Evolutionary conservation across 768 basidiomycete species (phyloP).

Genomic region (Tricholoma flavovirens): DNA sequence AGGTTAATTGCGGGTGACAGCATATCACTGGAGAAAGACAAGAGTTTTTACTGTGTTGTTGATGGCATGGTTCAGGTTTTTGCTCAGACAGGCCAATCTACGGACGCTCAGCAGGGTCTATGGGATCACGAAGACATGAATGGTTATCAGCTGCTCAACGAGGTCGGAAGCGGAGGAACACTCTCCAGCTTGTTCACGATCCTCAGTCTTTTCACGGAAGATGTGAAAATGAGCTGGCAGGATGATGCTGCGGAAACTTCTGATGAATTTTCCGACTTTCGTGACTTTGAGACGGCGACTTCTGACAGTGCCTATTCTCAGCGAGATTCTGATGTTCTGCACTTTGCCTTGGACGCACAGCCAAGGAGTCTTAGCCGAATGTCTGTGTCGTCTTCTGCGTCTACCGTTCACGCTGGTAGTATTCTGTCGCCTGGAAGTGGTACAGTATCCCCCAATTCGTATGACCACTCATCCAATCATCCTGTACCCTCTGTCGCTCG

Average conservation of each 20-base stretch:
- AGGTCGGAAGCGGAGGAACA: constrained; percentile 93
- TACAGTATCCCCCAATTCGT: constrained; percentile 24
- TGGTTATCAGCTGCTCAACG: constrained; percentile 93
- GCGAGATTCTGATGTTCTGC: constrained; percentile 62
- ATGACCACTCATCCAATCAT: constrained; percentile 15
- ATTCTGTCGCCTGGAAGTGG: constrained; percentile 21
- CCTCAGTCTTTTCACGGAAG: constrained; percentile 92
- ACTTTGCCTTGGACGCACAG: constrained; percentile 40
- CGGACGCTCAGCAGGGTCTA: constrained; percentile 42
- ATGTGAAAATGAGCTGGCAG: constrained; percentile 90
- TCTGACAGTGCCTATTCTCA: constrained; percentile 21
- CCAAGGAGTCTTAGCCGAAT: constrained; percentile 35
- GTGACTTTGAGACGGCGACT: constrained; percentile 16
- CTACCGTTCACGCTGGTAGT: constrained; percentile 55
- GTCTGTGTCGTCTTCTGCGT: constrained; percentile 56
- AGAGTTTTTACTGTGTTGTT: constrained; percentile 96
- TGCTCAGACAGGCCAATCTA: constrained; percentile 58
- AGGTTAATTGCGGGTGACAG: constrained; percentile 96
- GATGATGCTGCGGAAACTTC: constrained; percentile 42
- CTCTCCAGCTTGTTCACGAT: constrained; percentile 96
- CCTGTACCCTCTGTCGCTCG: constrained; percentile 17
- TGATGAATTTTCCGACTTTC: constrained; percentile 19
- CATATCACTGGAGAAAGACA: constrained; percentile 83
- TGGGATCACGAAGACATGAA: constrained; percentile 90
- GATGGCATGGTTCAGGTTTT: constrained; percentile 97